Evolutionary conservation across 1,284 basidiomycete species (phyloP).

Genomic region (Thelephora terrestris): DNA sequence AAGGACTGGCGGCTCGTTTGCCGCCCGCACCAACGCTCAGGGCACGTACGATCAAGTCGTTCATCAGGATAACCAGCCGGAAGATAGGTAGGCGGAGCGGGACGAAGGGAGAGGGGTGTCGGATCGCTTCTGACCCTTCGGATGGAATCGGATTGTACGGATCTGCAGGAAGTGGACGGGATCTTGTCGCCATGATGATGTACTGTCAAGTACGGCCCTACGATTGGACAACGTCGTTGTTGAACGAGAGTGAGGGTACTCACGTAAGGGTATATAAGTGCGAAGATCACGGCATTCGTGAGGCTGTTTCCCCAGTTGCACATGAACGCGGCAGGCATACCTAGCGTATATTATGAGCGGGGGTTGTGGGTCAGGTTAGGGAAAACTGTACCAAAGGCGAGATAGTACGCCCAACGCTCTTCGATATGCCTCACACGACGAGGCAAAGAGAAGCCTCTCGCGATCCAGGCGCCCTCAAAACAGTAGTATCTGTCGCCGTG

Average conservation of each 20-base stretch:
- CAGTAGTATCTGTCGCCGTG: slow-evolving; percentile 63
- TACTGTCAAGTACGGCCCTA: slow-evolving; percentile 33
- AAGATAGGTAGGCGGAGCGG: slow-evolving; percentile 75
- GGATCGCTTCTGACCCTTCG: slow-evolving; percentile 27
- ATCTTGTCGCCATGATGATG: slow-evolving; percentile 71
- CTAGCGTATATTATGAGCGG: slow-evolving; percentile 22
- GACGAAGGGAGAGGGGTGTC: slow-evolving; percentile 61
- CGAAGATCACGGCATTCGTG: slow-evolving; percentile 69
- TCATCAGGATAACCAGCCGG: slow-evolving; percentile 60
- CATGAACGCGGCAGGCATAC: slow-evolving; percentile 52
- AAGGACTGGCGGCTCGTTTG: slow-evolving; percentile 8
- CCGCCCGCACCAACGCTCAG: slow-evolving; percentile 43
- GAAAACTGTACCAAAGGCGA: slow-evolving; percentile 55
- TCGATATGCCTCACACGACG: slow-evolving; percentile 65
- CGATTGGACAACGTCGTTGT: slow-evolving; percentile 2
- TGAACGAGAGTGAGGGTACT: slow-evolving; percentile 15
- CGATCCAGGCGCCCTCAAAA: slow-evolving; percentile 80
- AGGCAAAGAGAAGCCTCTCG: slow-evolving; percentile 57
- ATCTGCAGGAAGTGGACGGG: slow-evolving; percentile 52
- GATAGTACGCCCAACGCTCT: slow-evolving; percentile 79
- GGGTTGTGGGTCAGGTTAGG: background rate
- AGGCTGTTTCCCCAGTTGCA: slow-evolving; percentile 65
- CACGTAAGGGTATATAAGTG: slow-evolving; percentile 68
- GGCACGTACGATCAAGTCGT: slow-evolving; percentile 56
- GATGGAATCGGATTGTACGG: slow-evolving; percentile 53